Percentiles rank a stretch among this genome's conserved stretches.
These are phyloP conservation scores for Paramecium biaurelia DNA, from an alignment of 73 alveolate genomes.

Conservation along the genomic window DNA sequence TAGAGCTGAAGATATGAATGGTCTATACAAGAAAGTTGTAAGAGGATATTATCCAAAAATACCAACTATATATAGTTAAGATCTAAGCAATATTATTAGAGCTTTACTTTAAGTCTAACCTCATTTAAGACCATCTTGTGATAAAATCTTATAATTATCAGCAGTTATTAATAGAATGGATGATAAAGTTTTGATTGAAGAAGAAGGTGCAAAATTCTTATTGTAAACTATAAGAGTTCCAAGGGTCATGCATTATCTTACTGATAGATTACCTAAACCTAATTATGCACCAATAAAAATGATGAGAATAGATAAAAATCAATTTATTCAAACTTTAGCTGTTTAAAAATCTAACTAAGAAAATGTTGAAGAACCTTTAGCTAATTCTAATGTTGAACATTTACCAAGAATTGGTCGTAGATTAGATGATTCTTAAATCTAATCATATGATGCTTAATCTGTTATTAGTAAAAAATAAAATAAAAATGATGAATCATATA, in stretches of 20 bases:
- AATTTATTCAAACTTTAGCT: constrained; percentile 55
- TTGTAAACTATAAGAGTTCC: constrained; percentile 93
- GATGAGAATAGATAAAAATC: constrained; percentile 47
- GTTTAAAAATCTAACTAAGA: constrained; percentile 25
- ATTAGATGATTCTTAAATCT: constrained; percentile 22
- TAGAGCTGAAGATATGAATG: constrained; percentile 95
- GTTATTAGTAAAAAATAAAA: background rate
- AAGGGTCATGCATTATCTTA: constrained; percentile 78
- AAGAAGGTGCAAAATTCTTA: constrained; percentile 56
- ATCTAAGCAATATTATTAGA: constrained; percentile 70
- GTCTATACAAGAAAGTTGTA: constrained; percentile 79
- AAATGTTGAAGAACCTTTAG: background rate
- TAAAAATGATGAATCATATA: constrained; percentile 9
- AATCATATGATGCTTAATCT: constrained; percentile 3
- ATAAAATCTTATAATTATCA: constrained; percentile 51
- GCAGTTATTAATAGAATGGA: constrained; percentile 58
- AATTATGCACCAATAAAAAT: constrained; percentile 72
- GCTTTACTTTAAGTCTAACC: constrained; percentile 70
- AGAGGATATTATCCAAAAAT: constrained; percentile 81
- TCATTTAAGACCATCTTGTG: constrained; percentile 57
- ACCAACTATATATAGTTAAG: constrained; percentile 77
- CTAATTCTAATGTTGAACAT: background rate
- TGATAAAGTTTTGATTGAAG: constrained; percentile 46
- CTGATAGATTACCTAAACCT: constrained; percentile 93
- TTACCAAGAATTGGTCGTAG: constrained; percentile 40